Percentiles rank a stretch among this genome's conserved stretches.
These are phyloP conservation scores for Cladosporium cucumerinum DNA, from an alignment of 2,329 filamentous ascomycete species.

Conservation along the genomic window DNA sequence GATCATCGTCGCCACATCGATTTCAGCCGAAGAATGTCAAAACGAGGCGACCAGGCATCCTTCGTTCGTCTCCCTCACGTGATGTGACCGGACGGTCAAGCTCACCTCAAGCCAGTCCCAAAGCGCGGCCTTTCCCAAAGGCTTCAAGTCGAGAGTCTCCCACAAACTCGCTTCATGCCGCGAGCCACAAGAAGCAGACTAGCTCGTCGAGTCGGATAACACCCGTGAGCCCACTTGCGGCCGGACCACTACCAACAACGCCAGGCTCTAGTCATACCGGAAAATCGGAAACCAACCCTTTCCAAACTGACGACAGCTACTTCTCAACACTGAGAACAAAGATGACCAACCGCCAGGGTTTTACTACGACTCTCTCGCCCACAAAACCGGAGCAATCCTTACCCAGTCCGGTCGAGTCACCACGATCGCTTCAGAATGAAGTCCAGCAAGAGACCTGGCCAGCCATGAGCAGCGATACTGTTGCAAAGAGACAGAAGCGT, in stretches of 20 bases:
- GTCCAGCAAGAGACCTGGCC: background rate
- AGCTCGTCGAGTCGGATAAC: constrained; percentile 6
- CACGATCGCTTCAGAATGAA: background rate
- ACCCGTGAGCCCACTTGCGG: background rate
- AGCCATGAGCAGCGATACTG: background rate
- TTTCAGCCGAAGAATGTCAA: background rate
- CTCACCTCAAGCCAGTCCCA: background rate
- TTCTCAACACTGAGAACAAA: constrained; percentile 10
- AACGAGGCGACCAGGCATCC: constrained; percentile 9
- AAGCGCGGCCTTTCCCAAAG: background rate
- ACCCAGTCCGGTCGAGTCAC: background rate
- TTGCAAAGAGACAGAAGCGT: constrained; percentile 19
- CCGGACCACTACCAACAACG: background rate
- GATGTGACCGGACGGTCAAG: background rate
- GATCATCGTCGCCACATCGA: background rate
- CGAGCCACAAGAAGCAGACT: background rate
- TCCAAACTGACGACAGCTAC: constrained; percentile 14
- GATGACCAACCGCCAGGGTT: constrained; percentile 6
- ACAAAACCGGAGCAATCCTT: background rate
- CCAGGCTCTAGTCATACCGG: background rate
- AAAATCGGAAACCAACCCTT: constrained; percentile 9
- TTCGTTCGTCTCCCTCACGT: constrained; percentile 13
- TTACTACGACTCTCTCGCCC: constrained; percentile 12
- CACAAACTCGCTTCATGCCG: background rate
- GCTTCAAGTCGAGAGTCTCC: constrained; percentile 5